phyloP scores from a whole-genome alignment of 192 early-diverging fungal species.

The Dimargaris cristalligena region DNA sequence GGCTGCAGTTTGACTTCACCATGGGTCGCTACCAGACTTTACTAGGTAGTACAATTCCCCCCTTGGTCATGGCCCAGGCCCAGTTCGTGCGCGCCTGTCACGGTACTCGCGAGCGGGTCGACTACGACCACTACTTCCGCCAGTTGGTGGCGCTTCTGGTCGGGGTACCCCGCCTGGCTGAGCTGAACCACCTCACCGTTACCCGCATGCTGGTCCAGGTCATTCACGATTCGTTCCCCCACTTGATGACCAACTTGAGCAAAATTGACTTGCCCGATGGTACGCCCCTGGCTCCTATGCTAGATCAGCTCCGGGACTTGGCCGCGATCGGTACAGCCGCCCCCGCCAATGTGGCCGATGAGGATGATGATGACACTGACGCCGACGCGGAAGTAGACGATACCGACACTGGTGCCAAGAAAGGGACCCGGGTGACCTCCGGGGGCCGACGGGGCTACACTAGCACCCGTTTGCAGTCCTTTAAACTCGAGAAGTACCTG shows the following conservation, averaged over 20 bases:
- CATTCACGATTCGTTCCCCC: conserved; percentile 28
- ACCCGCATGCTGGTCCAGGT: conserved; percentile 48
- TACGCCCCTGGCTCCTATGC: background rate
- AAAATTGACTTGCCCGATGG: background rate
- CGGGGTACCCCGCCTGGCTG: conserved; percentile 34
- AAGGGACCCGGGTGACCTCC: no score
- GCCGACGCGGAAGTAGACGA: no score
- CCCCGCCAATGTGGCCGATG: no score
- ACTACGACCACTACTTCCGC: background rate
- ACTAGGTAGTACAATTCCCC: background rate
- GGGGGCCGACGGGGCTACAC: no score
- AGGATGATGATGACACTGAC: no score
- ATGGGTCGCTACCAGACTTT: background rate
- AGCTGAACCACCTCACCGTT: conserved; percentile 40
- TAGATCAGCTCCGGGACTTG: background rate
- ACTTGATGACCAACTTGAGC: background rate
- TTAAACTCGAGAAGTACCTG: conserved; percentile 32
- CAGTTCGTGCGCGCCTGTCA: background rate
- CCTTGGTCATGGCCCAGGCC: background rate
- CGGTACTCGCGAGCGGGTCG: background rate
- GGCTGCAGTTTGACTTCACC: background rate
- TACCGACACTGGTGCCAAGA: no score
- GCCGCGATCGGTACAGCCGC: no score
- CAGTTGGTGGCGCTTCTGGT: background rate
- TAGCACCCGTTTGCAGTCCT: background rate